Evolutionary conservation across 2,329 filamentous ascomycete genomes (phyloP), one percentile per base, ranked within the genome.

Genomic region (Monilinia vaccinii-corymbosi): DNA sequence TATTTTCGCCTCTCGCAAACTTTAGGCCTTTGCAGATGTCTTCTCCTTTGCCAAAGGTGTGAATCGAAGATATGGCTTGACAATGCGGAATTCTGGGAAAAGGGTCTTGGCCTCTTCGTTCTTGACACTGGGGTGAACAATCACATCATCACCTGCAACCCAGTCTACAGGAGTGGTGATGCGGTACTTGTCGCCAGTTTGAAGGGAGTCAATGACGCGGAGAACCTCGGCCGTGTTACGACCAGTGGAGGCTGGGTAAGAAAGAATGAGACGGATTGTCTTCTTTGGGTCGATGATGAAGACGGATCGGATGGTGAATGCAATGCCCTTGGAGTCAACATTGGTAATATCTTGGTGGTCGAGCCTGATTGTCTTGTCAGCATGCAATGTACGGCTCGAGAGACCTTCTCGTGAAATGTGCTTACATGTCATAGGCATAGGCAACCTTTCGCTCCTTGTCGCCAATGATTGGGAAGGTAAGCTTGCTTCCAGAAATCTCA

Each of bases 241-340:
- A 76, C 92, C 92, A 49, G 91, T 95, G 61, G 88, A 92, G 63
- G 92, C 91, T 47, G 92, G 92, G 81, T 96, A 97, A 72, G 89
- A 86, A 79, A 96, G 88, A 74, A 91, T 95, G 73, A 92, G 85
- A 70, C 92, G 87, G 77, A 96, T 94, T 75, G 87, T 93, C 86
- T 96, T 96, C 76, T 84, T 85, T 65, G 91, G 91, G 79, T 96
- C 91, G 75, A 96, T 94, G 77, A 96, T 81, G 81, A 95, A 96
- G 73, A 96, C 92, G 69, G 88, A 91, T 71, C 92, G 90, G 77
- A 97, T 96, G 69, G 92, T 96, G 78, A 96, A 93, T 60, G 91
- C 91, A 69, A 93, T 88, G 68, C 87, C 87, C 82, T 90, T 90
- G 71, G 81, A 75, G 74, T 91, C 88, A 61, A 91, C 86, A 76